These are phyloP conservation scores for Diaporthe batatas DNA, from an alignment of 2,329 filamentous ascomycete genomes.

Conservation along the genomic window DNA sequence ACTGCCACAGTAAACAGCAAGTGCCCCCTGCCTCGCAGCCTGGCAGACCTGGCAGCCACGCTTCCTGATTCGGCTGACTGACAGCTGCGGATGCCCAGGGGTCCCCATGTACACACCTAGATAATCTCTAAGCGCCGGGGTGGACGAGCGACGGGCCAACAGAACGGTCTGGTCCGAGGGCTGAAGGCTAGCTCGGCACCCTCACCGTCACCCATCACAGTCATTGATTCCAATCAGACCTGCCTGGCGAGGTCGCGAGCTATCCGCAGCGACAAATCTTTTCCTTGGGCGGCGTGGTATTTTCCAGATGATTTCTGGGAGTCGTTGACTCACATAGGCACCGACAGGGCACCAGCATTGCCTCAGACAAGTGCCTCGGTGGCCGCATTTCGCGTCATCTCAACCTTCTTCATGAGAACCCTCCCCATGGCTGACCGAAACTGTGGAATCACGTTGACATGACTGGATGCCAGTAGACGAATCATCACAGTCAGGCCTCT, in stretches of 20 bases:
- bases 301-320: not conserved
- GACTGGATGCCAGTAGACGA: not conserved
- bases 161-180: not conserved
- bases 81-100: constrained; percentile 1
- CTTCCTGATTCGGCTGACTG: constrained; percentile 10
- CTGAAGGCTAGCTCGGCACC: constrained; percentile 7
- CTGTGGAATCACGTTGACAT: not conserved
- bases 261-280: not conserved
- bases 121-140: constrained; percentile 30
- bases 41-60: constrained; percentile 4
- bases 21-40: not conserved
- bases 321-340: not conserved
- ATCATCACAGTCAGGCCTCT: not conserved
- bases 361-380: not conserved
- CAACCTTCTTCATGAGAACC: not conserved
- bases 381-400: not conserved
- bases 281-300: not conserved
- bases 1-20: no score
- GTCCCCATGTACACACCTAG: not conserved
- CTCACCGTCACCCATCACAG: not conserved
- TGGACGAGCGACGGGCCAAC: constrained; percentile 9
- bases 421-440: not conserved
- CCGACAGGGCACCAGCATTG: not conserved
- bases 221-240: not conserved
- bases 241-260: not conserved